Evolutionary conservation across 2,329 filamentous ascomycete genomes (phyloP).

Genomic region (Nemania sp.): DNA sequence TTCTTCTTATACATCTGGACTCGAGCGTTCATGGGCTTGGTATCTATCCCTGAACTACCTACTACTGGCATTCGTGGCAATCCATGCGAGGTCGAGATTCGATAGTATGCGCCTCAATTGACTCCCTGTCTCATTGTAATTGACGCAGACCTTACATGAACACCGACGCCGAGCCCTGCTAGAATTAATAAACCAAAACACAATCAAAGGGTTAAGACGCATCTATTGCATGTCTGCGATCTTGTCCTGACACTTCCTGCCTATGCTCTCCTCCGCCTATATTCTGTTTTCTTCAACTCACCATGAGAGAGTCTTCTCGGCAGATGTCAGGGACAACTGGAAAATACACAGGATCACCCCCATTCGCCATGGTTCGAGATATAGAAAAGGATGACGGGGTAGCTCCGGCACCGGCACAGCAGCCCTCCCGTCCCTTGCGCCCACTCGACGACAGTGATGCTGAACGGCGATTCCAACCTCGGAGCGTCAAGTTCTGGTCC

Average conservation of each 20-base stretch:
- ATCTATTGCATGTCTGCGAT: conserved; percentile 15
- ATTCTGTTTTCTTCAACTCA: not conserved
- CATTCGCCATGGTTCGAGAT: conserved; percentile 23
- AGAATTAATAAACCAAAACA: conserved; percentile 1
- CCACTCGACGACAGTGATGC: conserved; percentile 20
- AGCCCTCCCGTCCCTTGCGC: conserved; percentile 1
- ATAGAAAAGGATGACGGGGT: conserved; percentile 22
- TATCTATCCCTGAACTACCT: not conserved
- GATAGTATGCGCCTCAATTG: conserved; percentile 23
- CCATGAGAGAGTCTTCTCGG: conserved; percentile 26
- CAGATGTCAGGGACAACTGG: conserved; percentile 24
- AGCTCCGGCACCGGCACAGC: conserved; percentile 2
- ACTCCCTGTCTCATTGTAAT: conserved; percentile 17
- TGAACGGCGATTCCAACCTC: conserved; percentile 54
- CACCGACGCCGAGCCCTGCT: conserved; percentile 15
- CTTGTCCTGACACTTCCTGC: conserved; percentile 6
- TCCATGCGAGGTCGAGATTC: conserved; percentile 3
- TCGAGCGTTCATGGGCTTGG: conserved; percentile 1
- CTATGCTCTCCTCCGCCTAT: not conserved
- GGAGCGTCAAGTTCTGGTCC: conserved; percentile 60
- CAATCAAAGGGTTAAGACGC: not conserved
- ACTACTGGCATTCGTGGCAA: not conserved
- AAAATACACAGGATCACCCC: conserved; percentile 5
- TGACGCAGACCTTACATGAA: conserved; percentile 9
- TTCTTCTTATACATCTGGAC: conserved; percentile 17